These are phyloP conservation scores for Arachnomyces sp. DNA, from an alignment of 2,329 filamentous ascomycete species.

Conservation along the genomic window DNA sequence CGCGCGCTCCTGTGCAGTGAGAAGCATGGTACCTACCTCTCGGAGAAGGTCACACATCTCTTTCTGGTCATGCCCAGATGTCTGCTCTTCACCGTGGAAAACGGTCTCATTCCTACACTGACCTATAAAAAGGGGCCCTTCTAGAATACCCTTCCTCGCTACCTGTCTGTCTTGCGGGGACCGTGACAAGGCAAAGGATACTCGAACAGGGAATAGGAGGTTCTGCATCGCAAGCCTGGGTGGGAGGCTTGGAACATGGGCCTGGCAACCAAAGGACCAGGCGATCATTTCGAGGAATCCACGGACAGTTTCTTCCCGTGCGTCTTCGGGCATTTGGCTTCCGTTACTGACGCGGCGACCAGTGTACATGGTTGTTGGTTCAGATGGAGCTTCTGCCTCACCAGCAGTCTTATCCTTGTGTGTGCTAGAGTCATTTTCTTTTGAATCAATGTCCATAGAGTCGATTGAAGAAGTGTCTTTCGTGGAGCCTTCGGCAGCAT, in stretches of 20 bases:
- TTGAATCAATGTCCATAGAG: neutral
- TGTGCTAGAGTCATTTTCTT: slow-evolving; percentile 2
- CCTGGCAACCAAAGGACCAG: slow-evolving; percentile 50
- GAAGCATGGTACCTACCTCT: slow-evolving; percentile 49
- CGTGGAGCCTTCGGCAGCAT: no score
- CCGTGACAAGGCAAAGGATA: slow-evolving; percentile 47
- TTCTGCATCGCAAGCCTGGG: slow-evolving; percentile 41
- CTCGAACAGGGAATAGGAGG: slow-evolving; percentile 49
- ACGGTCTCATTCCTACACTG: slow-evolving; percentile 48
- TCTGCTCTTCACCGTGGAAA: slow-evolving; percentile 36
- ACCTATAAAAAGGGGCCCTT: slow-evolving; percentile 50
- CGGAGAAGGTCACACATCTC: slow-evolving; percentile 47
- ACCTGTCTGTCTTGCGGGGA: slow-evolving; percentile 44
- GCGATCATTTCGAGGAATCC: slow-evolving; percentile 50
- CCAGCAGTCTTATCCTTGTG: no score
- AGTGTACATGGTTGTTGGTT: slow-evolving; percentile 38
- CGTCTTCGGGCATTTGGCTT: slow-evolving; percentile 50
- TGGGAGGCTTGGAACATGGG: slow-evolving; percentile 39
- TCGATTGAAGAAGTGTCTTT: no score
- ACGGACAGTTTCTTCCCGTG: slow-evolving; percentile 48
- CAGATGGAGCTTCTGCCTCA: slow-evolving; percentile 13
- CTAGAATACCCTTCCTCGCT: slow-evolving; percentile 47
- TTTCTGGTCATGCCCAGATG: slow-evolving; percentile 23
- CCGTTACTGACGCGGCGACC: slow-evolving; percentile 52
- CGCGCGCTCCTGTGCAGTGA: slow-evolving; percentile 53